Conservation (phyloP, 1,284 basidiomycete species). For the Pseudozyma pruni region DNA sequence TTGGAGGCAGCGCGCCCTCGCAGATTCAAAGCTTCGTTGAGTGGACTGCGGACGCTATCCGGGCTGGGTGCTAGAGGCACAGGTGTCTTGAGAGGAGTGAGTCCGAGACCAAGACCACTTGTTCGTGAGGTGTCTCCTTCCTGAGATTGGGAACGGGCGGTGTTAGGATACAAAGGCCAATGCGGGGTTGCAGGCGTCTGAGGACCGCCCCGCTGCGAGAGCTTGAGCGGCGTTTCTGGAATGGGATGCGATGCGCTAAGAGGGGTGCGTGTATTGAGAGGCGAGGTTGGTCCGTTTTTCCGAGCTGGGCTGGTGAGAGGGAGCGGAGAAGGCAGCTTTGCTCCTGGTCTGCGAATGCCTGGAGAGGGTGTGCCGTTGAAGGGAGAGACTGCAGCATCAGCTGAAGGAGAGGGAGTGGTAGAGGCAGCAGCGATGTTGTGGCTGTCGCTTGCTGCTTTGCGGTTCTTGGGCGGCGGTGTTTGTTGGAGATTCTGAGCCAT, state of each 20-base stretch:
- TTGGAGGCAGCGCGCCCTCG: constrained; percentile 29
- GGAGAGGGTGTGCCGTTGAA: constrained; percentile 31
- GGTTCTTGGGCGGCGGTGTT: constrained; percentile 30
- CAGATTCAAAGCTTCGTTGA: constrained; percentile 31
- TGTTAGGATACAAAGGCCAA: constrained; percentile 23
- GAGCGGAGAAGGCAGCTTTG: constrained; percentile 42
- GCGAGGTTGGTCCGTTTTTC: constrained; percentile 27
- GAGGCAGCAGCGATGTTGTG: background rate
- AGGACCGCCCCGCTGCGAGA: constrained; percentile 42
- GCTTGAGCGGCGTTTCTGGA: constrained; percentile 60
- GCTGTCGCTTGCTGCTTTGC: background rate
- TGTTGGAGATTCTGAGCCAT: constrained; percentile 21
- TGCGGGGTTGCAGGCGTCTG: constrained; percentile 48
- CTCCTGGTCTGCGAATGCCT: constrained; percentile 44
- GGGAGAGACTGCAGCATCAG: constrained; percentile 15
- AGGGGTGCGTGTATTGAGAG: constrained; percentile 49
- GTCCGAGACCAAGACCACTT: constrained; percentile 45
- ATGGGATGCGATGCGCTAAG: constrained; percentile 57
- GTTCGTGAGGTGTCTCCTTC: constrained; percentile 32
- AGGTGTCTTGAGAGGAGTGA: constrained; percentile 38
- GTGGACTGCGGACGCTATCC: constrained; percentile 23
- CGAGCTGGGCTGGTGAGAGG: constrained; percentile 47
- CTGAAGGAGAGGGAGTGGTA: constrained; percentile 19
- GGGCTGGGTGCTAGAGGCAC: constrained; percentile 37
- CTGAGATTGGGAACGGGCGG: constrained; percentile 8